These are phyloP conservation scores for Calonectria montana DNA, from an alignment of 2,329 filamentous ascomycete species.

Conservation along the genomic window DNA sequence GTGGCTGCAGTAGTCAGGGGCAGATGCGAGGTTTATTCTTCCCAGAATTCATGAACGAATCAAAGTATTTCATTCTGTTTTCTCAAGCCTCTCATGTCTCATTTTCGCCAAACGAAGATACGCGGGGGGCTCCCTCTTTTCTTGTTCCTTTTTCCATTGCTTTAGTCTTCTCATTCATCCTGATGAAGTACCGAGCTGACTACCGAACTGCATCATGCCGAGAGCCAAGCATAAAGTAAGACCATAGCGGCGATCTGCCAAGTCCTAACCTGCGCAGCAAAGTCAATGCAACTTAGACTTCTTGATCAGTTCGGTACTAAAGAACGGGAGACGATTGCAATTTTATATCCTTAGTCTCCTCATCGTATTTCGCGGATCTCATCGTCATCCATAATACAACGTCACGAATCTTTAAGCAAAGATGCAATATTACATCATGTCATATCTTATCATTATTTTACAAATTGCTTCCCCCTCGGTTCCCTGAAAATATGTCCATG, in stretches of 20 bases:
- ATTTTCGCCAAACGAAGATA: too few relatives aligned
- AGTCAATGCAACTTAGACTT: background rate
- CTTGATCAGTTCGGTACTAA: too few relatives aligned
- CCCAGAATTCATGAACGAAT: too few relatives aligned
- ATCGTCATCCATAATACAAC: too few relatives aligned
- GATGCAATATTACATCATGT: background rate
- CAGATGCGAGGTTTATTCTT: background rate
- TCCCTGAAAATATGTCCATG: conserved; percentile 10
- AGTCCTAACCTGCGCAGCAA: background rate
- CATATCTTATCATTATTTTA: background rate
- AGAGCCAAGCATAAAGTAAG: background rate
- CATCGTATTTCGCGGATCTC: background rate
- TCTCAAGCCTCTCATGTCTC: background rate
- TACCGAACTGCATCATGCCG: background rate
- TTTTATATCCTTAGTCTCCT: too few relatives aligned
- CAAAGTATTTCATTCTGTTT: background rate
- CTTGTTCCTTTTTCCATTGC: too few relatives aligned
- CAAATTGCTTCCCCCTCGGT: background rate
- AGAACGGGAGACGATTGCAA: background rate
- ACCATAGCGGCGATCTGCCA: background rate
- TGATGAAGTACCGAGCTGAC: background rate
- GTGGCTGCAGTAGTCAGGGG: background rate
- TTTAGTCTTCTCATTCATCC: background rate
- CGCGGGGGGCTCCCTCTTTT: too few relatives aligned
- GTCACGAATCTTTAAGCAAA: background rate